Percentiles rank a stretch among this genome's conserved stretches.
phyloP scores from a whole-genome alignment of 768 basidiomycete species.

The Boletales sp. region DNA sequence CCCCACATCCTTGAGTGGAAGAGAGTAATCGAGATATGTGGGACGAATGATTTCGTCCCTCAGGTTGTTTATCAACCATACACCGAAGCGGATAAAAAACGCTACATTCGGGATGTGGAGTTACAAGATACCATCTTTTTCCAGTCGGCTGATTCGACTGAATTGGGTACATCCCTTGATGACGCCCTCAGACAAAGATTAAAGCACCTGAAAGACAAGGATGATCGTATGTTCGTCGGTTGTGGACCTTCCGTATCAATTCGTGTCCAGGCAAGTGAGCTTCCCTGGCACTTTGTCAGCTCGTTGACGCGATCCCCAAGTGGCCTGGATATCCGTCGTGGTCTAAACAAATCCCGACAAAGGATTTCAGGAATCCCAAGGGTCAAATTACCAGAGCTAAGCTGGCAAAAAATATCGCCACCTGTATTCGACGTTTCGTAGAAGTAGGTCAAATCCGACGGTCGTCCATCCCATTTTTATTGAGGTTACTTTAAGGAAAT shows the following conservation, averaged over 20 bases:
- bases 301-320: slow-evolving; percentile 32
- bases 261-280: slow-evolving; percentile 59
- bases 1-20: slow-evolving; percentile 29
- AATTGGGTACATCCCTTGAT: slow-evolving; percentile 57
- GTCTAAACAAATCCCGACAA: slow-evolving; percentile 80
- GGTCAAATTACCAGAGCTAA: slow-evolving; percentile 74
- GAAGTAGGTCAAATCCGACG: slow-evolving; percentile 34
- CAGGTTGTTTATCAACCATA: slow-evolving; percentile 74
- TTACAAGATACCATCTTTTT: slow-evolving; percentile 67
- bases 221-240: slow-evolving; percentile 64
- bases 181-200: slow-evolving; percentile 65
- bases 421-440: slow-evolving; percentile 69
- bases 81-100: slow-evolving; percentile 70
- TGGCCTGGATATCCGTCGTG: slow-evolving; percentile 80
- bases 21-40: slow-evolving; percentile 12
- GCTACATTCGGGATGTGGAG: slow-evolving; percentile 69
- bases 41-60: slow-evolving; percentile 54
- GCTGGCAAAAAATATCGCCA: slow-evolving; percentile 76
- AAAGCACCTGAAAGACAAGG: slow-evolving; percentile 50
- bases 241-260: slow-evolving; percentile 81
- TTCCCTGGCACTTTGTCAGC: neutral
- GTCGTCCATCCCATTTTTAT: neutral
- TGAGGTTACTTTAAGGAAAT: slow-evolving; percentile 40
- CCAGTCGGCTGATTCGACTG: slow-evolving; percentile 46
- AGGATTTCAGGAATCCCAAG: slow-evolving; percentile 76